Base-by-base conservation (phyloP, 2,329 filamentous ascomycete species). In the Dactylonectria estremocensis region DNA sequence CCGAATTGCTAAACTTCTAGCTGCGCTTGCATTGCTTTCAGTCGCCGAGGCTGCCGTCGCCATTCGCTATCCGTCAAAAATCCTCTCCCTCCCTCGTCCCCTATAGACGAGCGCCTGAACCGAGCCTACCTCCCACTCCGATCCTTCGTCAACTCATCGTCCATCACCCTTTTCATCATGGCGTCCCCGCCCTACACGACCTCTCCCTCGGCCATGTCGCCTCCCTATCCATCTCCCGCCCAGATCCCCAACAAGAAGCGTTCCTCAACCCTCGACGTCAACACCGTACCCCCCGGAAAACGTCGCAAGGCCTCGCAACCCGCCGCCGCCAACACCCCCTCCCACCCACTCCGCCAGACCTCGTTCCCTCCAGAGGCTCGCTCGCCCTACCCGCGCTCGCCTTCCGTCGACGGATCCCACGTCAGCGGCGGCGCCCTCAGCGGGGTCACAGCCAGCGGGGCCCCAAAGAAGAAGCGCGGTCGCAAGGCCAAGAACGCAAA, bases 321-420 rank as follows among this genome's bases (percentile, higher is more conserved):
- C 8, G 73, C 77, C 16, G 88, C 88, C 3, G 83, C 88, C 22
- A 67, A 66, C 1, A 84, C 88, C 18, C 71, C 66, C 2, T 84
- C 87, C 0, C 92, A 94, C 71, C 92, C 92, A 1, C 88, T 96
- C 2, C 92, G 93, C 45, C 92, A 95, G 76, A 95, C 94, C 5
- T 94, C 93, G 0, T 96, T 95, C 77, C 92, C 93, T 0, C 92
- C 93, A 28, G 91, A 89, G 61, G 81, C 80, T 37, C 80, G 84
- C 22, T 89, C 88, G 2, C 86, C 88, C 0, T 87, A 86, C 46
- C 85, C 85, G 18, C 88, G 91, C 16, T 93, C 91, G 0, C 92
- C 92, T 0, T 92, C 90, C 2, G 84, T 90, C 57, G 91, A 93
- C 65, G 86, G 82, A 9, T 90, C 88, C 43, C 83, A 90, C 50